Evolutionary conservation across 306 rosid genomes (phyloP).

Genomic region (Gastrolobium villosum): DNA sequence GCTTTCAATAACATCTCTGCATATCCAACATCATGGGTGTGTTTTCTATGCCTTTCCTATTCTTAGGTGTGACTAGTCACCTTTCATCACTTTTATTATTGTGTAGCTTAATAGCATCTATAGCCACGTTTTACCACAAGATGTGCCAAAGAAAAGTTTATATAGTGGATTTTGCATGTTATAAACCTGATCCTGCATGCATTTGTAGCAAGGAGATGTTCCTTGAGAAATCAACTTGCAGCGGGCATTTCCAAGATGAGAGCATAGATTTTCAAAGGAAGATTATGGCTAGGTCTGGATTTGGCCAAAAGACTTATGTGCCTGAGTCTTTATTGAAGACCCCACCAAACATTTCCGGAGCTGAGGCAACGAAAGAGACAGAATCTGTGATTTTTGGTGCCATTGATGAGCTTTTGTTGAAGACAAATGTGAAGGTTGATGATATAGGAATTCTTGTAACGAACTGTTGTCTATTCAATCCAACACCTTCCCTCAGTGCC

Average conservation of each 20-base stretch:
- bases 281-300: background rate
- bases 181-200: slow-evolving; percentile 23
- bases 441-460: slow-evolving; percentile 40
- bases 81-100: background rate
- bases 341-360: slow-evolving; percentile 29
- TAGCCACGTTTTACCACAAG: background rate
- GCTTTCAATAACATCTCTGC: too few species aligned
- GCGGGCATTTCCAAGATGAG: background rate
- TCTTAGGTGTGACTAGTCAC: too few species aligned
- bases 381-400: slow-evolving; percentile 43
- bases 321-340: background rate
- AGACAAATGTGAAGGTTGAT: slow-evolving; percentile 10
- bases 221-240: background rate
- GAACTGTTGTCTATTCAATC: slow-evolving; percentile 34
- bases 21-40: too few species aligned
- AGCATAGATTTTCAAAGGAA: background rate
- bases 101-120: background rate
- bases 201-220: slow-evolving; percentile 29
- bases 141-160: background rate
- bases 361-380: slow-evolving; percentile 39
- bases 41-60: too few species aligned
- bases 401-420: slow-evolving; percentile 44
- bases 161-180: slow-evolving; percentile 27
- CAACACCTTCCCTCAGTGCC: slow-evolving; percentile 23
- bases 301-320: slow-evolving; percentile 4